phyloP scores from a whole-genome alignment of 164 flowering plant species.

The Akebia trifoliata region DNA sequence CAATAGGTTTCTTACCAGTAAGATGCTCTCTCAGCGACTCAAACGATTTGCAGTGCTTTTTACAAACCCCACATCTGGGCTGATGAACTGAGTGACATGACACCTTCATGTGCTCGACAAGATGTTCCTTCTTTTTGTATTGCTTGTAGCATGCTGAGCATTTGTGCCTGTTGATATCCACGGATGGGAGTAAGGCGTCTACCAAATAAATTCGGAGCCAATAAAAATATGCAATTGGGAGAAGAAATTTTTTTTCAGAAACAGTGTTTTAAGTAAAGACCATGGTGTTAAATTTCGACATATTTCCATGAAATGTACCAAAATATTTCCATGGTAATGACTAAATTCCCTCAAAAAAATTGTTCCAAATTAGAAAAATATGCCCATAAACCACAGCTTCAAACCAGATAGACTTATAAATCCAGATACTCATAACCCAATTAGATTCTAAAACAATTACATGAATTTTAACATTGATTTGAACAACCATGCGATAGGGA shows the following conservation, averaged over 20 bases:
- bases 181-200: conserved; percentile 10
- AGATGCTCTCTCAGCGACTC: conserved; percentile 70
- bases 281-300: too few species aligned
- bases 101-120: conserved; percentile 58
- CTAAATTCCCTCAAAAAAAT: too few species aligned
- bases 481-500: too few species aligned
- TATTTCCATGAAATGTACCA: too few species aligned
- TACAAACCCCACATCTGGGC: conserved; percentile 63
- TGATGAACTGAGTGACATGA: conserved; percentile 72
- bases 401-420: background rate
- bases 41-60: conserved; percentile 59
- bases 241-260: too few species aligned
- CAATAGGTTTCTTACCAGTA: conserved; percentile 30
- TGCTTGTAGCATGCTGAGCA: conserved; percentile 75
- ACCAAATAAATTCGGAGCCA: too few species aligned
- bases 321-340: too few species aligned
- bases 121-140: conserved; percentile 71
- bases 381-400: background rate
- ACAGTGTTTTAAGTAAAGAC: too few species aligned
- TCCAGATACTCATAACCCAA: background rate
- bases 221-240: too few species aligned
- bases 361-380: background rate
- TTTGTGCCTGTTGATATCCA: conserved; percentile 43
- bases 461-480: too few species aligned
- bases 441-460: background rate